Percentiles rank a stretch among this genome's conserved stretches.
These are phyloP conservation scores for Lathyrus tuberosus DNA, from an alignment of 306 rosid genomes.

Conservation along the genomic window DNA sequence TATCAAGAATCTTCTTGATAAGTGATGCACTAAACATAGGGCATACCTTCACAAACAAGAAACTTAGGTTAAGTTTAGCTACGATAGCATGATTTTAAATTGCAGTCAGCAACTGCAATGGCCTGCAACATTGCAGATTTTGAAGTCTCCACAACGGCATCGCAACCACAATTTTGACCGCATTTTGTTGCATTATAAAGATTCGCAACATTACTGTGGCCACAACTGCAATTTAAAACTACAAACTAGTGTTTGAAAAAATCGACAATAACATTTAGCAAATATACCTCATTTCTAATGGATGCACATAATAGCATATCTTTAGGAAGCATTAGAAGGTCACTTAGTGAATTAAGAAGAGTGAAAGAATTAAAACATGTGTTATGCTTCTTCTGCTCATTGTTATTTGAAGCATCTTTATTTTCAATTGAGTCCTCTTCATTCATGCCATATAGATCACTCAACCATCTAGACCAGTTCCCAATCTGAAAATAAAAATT, in stretches of 20 bases:
- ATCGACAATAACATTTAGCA: slow-evolving; percentile 19
- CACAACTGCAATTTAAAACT: neutral
- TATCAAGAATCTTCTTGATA: slow-evolving; percentile 74
- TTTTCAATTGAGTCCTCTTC: slow-evolving; percentile 62
- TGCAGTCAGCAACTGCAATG: neutral
- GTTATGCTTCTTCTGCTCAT: slow-evolving; percentile 49
- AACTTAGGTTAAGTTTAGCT: neutral
- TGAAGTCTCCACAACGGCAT: neutral
- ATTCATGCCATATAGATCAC: slow-evolving; percentile 74
- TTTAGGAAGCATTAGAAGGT: slow-evolving; percentile 97
- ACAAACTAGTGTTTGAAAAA: slow-evolving; percentile 4
- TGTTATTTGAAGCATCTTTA: slow-evolving; percentile 37
- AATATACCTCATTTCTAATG: slow-evolving; percentile 80
- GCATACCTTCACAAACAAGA: slow-evolving; percentile 71
- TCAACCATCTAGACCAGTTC: slow-evolving; percentile 95
- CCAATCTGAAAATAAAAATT: slow-evolving; percentile 65
- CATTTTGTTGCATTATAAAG: neutral
- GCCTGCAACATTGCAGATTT: neutral
- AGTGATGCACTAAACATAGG: slow-evolving; percentile 74
- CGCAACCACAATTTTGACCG: neutral
- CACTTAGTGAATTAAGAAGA: slow-evolving; percentile 87
- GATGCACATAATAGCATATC: slow-evolving; percentile 81
- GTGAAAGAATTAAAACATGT: slow-evolving; percentile 70
- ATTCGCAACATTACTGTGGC: neutral
- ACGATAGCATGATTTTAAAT: neutral